Percentiles rank a stretch among this genome's conserved stretches.
Evolutionary conservation across 768 basidiomycete species (phyloP).

Genomic region (Lactarius hatsudake): DNA sequence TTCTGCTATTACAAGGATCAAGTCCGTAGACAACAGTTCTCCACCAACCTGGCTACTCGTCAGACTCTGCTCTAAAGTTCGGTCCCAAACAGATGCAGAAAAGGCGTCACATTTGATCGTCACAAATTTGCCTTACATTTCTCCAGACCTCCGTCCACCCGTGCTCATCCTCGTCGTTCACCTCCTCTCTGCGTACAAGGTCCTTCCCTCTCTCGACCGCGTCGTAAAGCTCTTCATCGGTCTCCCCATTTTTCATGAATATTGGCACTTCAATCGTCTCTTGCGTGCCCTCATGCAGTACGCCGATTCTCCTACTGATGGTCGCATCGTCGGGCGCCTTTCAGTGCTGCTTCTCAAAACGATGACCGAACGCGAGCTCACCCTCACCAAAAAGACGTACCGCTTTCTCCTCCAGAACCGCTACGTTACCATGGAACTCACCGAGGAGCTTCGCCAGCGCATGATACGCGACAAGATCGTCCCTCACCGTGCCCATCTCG

Average conservation of each 20-base stretch:
- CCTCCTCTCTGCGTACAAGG: conserved; percentile 49
- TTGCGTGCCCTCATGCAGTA: conserved; percentile 22
- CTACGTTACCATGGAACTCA: conserved; percentile 49
- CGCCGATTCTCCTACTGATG: conserved; percentile 13
- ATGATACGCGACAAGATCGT: conserved; percentile 42
- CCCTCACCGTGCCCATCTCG: conserved; percentile 45
- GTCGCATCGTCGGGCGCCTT: conserved; percentile 12
- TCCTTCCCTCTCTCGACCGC: conserved; percentile 46
- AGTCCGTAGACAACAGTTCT: not conserved
- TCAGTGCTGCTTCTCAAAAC: conserved; percentile 16
- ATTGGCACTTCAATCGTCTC: conserved; percentile 28
- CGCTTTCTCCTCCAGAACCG: conserved; percentile 36
- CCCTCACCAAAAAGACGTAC: conserved; percentile 17
- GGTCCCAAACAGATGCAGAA: conserved; percentile 44
- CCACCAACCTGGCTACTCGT: conserved; percentile 57
- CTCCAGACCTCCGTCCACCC: conserved; percentile 39
- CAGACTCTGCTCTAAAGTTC: conserved; percentile 47
- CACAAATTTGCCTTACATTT: conserved; percentile 37
- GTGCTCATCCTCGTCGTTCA: conserved; percentile 47
- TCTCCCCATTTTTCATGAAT: conserved; percentile 28
- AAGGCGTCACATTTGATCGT: conserved; percentile 44
- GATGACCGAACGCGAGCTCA: conserved; percentile 22
- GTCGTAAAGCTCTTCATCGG: conserved; percentile 38
- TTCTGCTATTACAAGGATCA: conserved; percentile 4
- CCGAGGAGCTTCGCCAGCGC: conserved; percentile 44